phyloP scores from a whole-genome alignment of 257 asterid genomes.

The Gentiana dahurica region DNA sequence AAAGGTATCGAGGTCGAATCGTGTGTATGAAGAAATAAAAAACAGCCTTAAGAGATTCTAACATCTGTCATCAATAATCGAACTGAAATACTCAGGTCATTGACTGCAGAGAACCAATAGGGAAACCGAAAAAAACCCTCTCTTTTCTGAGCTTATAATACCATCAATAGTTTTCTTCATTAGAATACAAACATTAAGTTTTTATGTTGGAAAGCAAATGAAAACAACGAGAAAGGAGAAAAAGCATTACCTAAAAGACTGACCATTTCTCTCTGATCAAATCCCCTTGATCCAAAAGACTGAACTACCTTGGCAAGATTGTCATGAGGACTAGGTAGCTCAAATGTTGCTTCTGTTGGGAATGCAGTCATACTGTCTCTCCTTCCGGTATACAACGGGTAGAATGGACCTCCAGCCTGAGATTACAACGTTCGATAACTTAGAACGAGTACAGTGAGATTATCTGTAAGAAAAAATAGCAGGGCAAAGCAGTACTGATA shows the following conservation, averaged over 20 bases:
- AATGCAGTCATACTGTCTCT: slow-evolving; percentile 39
- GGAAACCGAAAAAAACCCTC: too few species aligned
- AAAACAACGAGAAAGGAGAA: not conserved
- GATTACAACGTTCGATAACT: slow-evolving; percentile 11
- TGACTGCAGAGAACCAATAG: too few species aligned
- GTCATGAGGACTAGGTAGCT: slow-evolving; percentile 57
- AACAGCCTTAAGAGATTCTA: too few species aligned
- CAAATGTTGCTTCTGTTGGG: slow-evolving; percentile 21
- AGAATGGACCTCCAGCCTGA: slow-evolving; percentile 86
- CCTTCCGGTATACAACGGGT: slow-evolving; percentile 66
- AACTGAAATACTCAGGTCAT: too few species aligned
- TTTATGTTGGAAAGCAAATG: not conserved
- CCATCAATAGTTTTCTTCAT: too few species aligned
- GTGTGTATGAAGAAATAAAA: too few species aligned
- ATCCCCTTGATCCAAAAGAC: slow-evolving; percentile 53
- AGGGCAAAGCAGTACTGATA: too few species aligned
- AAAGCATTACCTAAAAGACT: slow-evolving; percentile 45
- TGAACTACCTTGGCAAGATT: slow-evolving; percentile 18
- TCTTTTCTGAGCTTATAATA: too few species aligned
- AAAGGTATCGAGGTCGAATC: too few species aligned
- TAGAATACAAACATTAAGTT: not conserved
- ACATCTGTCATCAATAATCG: too few species aligned
- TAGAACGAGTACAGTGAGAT: not conserved
- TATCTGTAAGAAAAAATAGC: too few species aligned
- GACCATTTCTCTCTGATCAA: slow-evolving; percentile 47